Evolutionary conservation across 2,329 filamentous ascomycete species (phyloP), one percentile per base, ranked within the genome.

Genomic region (Beauveria sp.): DNA sequence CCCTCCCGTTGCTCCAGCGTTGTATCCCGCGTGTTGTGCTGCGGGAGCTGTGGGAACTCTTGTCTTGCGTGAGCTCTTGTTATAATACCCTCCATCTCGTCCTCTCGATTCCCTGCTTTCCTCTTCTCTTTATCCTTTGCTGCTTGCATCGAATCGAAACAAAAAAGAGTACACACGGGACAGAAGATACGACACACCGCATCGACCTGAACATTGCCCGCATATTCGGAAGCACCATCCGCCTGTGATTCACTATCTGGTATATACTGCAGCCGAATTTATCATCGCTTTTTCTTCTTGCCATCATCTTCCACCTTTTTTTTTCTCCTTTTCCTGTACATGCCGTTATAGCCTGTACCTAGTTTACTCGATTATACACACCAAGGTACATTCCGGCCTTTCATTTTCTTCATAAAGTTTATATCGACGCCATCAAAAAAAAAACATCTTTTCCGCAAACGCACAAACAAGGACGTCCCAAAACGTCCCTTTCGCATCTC

Each of bases 311-410:
- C 20, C 54, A 42, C 30, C 49, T 16, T 18, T 50, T 58, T 49
- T 59, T 50, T 34, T 40, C 42, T 38, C 42, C 30, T 30, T 56
- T 30, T 30, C 53, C 62, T 60, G 66, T 67, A 66, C 64, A 66
- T 68, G 66, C 64, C 65, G 63, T 64, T 63, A 66, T 54, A 60
- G 55, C 52, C 45, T 59, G 61, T 64, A 65, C 62, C 26, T 62
- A 62, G 12, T 43, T 7, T n/a, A 4, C 20, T 28, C n/a, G 8
- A 58, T 30, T 8, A 9, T 46, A n/a, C 24, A 34, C 20, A 34
- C 20, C 34, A 16, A 46, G 40, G 22, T 28, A 43, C 53, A 56
- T 46, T 56, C 22, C 53, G 40, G 53, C 40, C n/a, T 30, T 26
- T 49, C 30, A 18, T 45, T 20, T 22, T 49, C 22, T 40, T 47